Evolutionary conservation across 31 red algal species (phyloP).

Genomic region (Endocladia muricata): DNA sequence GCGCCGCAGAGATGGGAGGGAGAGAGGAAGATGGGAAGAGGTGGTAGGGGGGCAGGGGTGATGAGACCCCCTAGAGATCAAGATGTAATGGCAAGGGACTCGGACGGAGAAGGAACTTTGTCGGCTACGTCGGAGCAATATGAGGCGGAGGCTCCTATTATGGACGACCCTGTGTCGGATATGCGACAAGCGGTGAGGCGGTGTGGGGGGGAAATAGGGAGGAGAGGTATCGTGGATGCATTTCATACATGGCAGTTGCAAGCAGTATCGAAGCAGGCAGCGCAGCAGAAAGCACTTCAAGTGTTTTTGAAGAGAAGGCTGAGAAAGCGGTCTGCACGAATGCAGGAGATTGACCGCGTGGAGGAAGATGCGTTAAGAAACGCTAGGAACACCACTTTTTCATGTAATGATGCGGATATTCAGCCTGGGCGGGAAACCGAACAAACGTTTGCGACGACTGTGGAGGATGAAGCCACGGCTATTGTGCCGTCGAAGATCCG

Average conservation of each 20-base stretch:
- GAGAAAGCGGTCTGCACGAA: slow-evolving; percentile 40
- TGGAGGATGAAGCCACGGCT: not conserved
- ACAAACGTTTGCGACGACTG: too few relatives aligned
- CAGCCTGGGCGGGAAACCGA: too few relatives aligned
- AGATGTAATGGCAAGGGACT: not conserved
- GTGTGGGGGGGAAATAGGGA: slow-evolving; percentile 6
- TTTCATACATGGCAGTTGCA: slow-evolving; percentile 72
- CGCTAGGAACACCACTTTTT: slow-evolving; percentile 26
- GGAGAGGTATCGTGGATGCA: slow-evolving; percentile 45
- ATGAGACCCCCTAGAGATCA: not conserved
- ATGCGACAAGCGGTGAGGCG: slow-evolving; percentile 31
- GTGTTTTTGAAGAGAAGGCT: slow-evolving; percentile 51
- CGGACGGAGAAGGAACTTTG: slow-evolving; percentile 34
- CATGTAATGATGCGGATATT: too few relatives aligned
- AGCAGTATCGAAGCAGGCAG: slow-evolving; percentile 61
- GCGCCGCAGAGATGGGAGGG: slow-evolving; percentile 72
- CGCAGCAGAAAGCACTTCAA: slow-evolving; percentile 57
- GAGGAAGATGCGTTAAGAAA: slow-evolving; percentile 67
- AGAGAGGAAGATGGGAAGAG: slow-evolving; percentile 8
- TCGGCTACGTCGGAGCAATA: slow-evolving; percentile 32
- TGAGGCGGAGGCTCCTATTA: slow-evolving; percentile 17
- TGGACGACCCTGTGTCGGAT: slow-evolving; percentile 43
- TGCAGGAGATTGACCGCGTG: slow-evolving; percentile 49
- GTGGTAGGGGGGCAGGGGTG: not conserved
- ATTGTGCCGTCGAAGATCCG: slow-evolving; percentile 58